phyloP scores from a whole-genome alignment of 441 rosid genomes.

The Corymbia calophylla region DNA sequence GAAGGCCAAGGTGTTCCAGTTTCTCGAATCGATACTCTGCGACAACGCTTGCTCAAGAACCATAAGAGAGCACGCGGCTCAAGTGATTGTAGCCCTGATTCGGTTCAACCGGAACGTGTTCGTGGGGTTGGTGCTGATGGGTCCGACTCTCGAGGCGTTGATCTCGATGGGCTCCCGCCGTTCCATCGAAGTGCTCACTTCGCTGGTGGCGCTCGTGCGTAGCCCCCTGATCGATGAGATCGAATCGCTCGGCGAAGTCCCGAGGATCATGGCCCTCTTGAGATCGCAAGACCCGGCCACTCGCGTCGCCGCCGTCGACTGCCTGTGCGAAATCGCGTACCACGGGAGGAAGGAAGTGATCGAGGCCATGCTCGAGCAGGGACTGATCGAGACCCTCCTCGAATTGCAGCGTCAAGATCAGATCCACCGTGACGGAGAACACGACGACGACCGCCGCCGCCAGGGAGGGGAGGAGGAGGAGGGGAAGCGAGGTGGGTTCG shows the following conservation, averaged over 20 bases:
- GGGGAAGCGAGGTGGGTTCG: slow-evolving; percentile 12
- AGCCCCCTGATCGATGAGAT: slow-evolving; percentile 46
- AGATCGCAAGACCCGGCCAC: slow-evolving; percentile 12
- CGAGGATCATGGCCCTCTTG: slow-evolving; percentile 23
- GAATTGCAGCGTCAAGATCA: slow-evolving; percentile 20
- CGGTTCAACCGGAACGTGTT: slow-evolving; percentile 49
- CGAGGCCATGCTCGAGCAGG: slow-evolving; percentile 27
- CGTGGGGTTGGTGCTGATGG: slow-evolving; percentile 57
- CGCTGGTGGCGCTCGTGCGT: slow-evolving; percentile 27
- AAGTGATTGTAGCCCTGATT: slow-evolving; percentile 28
- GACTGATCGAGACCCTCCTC: slow-evolving; percentile 32
- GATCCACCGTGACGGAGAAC: background rate
- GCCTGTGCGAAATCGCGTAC: slow-evolving; percentile 40
- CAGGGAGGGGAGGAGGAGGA: background rate
- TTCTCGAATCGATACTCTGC: slow-evolving; percentile 28
- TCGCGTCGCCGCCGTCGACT: slow-evolving; percentile 22
- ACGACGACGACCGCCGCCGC: too few species aligned
- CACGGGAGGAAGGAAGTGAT: slow-evolving; percentile 46
- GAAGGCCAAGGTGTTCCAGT: slow-evolving; percentile 28
- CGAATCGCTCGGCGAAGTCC: slow-evolving; percentile 28
- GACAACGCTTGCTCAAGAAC: slow-evolving; percentile 17
- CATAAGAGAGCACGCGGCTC: slow-evolving; percentile 22
- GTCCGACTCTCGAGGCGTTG: slow-evolving; percentile 27
- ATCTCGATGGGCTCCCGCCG: slow-evolving; percentile 27
- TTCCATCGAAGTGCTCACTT: slow-evolving; percentile 28